phyloP scores from a whole-genome alignment of 2,329 filamentous ascomycete genomes.

The Ilyonectria destructans region DNA sequence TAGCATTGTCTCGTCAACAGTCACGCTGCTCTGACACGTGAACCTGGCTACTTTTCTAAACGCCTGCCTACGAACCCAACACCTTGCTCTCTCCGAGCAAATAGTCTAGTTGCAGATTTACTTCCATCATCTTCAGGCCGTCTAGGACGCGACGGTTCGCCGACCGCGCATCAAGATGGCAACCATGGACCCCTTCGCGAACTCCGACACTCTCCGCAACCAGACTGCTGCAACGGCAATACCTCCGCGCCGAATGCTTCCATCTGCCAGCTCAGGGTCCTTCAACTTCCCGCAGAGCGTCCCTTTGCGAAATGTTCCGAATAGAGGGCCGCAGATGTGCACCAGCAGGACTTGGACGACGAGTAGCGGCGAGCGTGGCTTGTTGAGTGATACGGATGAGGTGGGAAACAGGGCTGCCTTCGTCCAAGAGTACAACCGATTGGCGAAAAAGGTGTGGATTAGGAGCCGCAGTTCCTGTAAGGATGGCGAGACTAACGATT shows the following conservation, averaged over 20 bases:
- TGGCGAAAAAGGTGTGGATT: slow-evolving; percentile 69
- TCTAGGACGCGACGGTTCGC: slow-evolving; percentile 7
- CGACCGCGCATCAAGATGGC: background rate
- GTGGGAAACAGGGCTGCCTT: slow-evolving; percentile 65
- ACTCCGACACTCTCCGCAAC: slow-evolving; percentile 32
- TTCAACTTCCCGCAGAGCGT: slow-evolving; percentile 47
- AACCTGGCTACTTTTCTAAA: slow-evolving; percentile 31
- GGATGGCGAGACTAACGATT: background rate
- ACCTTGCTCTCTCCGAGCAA: slow-evolving; percentile 1
- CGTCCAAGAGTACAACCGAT: slow-evolving; percentile 72
- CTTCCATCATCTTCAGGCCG: slow-evolving; percentile 12
- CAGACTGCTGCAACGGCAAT: slow-evolving; percentile 34
- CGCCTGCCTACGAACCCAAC: slow-evolving; percentile 18
- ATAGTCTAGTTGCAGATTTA: slow-evolving; percentile 30
- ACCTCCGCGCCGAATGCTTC: slow-evolving; percentile 37
- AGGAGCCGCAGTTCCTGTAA: background rate
- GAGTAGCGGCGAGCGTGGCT: slow-evolving; percentile 66
- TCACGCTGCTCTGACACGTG: slow-evolving; percentile 41
- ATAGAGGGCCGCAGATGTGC: slow-evolving; percentile 46
- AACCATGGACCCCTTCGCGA: slow-evolving; percentile 41
- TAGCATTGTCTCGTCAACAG: slow-evolving; percentile 34
- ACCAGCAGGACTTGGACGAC: slow-evolving; percentile 73
- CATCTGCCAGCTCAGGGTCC: slow-evolving; percentile 49
- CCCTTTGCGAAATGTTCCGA: slow-evolving; percentile 45
- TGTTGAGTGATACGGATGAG: slow-evolving; percentile 66